Evolutionary conservation across 176 grass and related monocot species (phyloP).

Genomic region (Triticum timopheevii): DNA sequence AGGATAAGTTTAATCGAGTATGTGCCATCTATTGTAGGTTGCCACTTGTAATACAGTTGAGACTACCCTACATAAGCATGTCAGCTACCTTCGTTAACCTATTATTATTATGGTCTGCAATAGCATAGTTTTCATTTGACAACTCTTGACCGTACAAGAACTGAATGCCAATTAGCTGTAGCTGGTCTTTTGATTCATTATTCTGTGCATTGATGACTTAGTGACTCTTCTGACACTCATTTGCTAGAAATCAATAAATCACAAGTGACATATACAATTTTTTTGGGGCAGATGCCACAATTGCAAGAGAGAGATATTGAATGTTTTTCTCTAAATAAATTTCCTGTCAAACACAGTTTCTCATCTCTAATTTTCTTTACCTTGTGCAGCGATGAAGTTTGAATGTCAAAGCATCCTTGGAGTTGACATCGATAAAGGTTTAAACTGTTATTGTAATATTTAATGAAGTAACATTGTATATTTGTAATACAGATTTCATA

Average conservation of each 20-base stretch:
- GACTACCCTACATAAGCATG: not conserved
- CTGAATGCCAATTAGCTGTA: not conserved
- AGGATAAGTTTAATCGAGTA: not conserved
- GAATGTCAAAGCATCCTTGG: constrained; percentile 79
- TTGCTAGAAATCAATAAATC: not conserved
- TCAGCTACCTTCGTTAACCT: not conserved
- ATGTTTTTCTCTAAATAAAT: not conserved
- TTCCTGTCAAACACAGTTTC: constrained; percentile 14
- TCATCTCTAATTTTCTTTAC: constrained; percentile 30
- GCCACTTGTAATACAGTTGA: not conserved
- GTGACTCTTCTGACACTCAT: not conserved
- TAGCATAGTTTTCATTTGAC: not conserved
- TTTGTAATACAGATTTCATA: not conserved
- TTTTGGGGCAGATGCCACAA: not conserved
- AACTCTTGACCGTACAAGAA: not conserved
- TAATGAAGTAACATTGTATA: constrained; percentile 8
- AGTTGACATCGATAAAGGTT: constrained; percentile 91
- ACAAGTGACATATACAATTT: not conserved
- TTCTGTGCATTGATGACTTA: not conserved
- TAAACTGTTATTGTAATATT: not conserved
- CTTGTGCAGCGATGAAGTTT: constrained; percentile 77
- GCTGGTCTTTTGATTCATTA: not conserved
- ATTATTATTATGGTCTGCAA: not conserved
- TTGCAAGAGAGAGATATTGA: not conserved
- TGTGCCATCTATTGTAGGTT: not conserved